Base-by-base conservation (phyloP, 768 basidiomycete genomes). In the Leccinum obscurum region DNA sequence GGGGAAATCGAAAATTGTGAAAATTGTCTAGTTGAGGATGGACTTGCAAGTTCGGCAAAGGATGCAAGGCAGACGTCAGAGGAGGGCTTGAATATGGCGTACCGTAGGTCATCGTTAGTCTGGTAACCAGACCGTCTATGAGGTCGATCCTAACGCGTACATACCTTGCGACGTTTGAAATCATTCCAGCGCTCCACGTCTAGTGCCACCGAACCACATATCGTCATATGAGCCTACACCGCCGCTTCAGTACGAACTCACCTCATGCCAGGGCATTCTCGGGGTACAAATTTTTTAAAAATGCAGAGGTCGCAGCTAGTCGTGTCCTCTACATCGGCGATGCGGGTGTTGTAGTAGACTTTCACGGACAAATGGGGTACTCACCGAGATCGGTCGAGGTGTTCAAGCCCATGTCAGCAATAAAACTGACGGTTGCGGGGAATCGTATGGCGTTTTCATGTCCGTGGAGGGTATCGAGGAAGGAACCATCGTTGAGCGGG, bases 241-340 rank as follows among this genome's bases (percentile, higher is more conserved):
- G 13, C 17, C n/a, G 44, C 44, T 44, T 44, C 44, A 44, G 44
- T 44, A 50, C 20, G 56, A 39, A 75, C 89, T 60, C 57, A 92
- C 93, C 76, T 98, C 95, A 69, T 98, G 95, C 95, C 95, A 98
- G 1, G 94, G 93, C 93, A 95, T 93, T 62, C 91, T 79, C 1
- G 85, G 78, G 13, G 78, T 35, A 13, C 34, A 35, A 9, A 9
- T 30, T 28, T 8, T 5, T 26, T 85, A 50, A 87, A 70, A 52
- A 86, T 81, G 34, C 85, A 87, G 15, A 93, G 71, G 0, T 80
- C 80, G 61, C 89, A 92, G 68, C 85, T 88, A 20, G 85, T 80
- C 1, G 98, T 95, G 10, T 89, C 78, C 69, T 93, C 82, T 77
- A 95, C 95, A 69, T 96, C 93, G 73, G 85, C 80, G 37, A 90